Base-by-base conservation (phyloP, 2,329 filamentous ascomycete species). In the Beauveria varroae region DNA sequence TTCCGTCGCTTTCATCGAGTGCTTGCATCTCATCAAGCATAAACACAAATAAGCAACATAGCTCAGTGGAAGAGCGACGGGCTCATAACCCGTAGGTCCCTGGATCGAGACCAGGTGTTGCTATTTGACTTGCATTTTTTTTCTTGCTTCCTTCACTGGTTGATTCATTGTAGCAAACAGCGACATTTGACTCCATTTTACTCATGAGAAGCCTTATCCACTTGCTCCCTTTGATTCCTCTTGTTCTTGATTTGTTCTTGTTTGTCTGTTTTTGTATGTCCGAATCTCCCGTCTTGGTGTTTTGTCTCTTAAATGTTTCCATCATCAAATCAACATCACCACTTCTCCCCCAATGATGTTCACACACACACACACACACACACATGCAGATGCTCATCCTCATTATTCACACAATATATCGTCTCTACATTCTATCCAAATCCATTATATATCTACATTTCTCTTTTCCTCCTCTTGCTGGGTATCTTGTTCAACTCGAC, bases 51-150 rank as follows among this genome's bases (percentile, higher is more conserved):
- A 49, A 61, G 58, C 58, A 61, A 61, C 58, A 62, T 62, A 62
- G 60, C 60, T 58, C 60, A 62, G 60, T 52, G 60, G 60, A 62
- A 62, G 60, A 61, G 58, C 58, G 58, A 55, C 58, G 58, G 58
- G 58, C 58, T 55, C 58, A 61, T 61, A 61, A 61, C 58, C 51
- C 58, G 58, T 55, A 61, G 58, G 58, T 26, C 60, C 60, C 60
- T 62, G 60, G 60, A 62, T 62, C 60, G 54, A 62, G 60, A 58
- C 60, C 47, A 62, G 60, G 60, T 62, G 60, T 62, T 62, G 60
- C 60, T 62, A 62, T 47, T 52, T 5, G 22, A 22, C 3, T 26
- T n/a, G 24, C 30, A 43, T 41, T 52, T 51, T 51, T 41, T 50
- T n/a, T 30, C 12, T 10, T 9, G 7, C 3, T n/a, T 2, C 10